Percentiles rank a stretch among this genome's conserved stretches.
These are phyloP conservation scores for Aspergillus carlsbadensis DNA, from an alignment of 495 filamentous ascomycete species.

Conservation along the genomic window DNA sequence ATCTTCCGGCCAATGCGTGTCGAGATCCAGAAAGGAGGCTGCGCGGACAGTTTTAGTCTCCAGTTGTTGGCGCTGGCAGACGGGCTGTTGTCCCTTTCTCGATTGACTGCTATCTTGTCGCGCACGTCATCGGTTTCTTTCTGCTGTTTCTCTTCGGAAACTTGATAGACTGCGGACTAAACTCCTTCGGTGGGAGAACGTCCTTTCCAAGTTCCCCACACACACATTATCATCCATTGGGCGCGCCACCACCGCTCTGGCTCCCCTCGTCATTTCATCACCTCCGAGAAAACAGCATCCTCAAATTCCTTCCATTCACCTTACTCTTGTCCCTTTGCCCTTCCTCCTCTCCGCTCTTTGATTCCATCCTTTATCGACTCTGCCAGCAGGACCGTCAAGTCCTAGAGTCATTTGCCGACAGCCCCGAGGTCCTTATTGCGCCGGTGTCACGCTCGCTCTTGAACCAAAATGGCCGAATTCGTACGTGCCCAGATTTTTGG, in stretches of 20 bases:
- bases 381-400: background rate
- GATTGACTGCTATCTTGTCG: slow-evolving; percentile 24
- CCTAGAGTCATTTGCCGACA: slow-evolving; percentile 6
- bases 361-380: background rate
- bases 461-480: slow-evolving; percentile 87
- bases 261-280: slow-evolving; percentile 23
- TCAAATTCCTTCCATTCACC: background rate
- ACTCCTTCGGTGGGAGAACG: slow-evolving; percentile 8
- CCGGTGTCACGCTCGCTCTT: slow-evolving; percentile 16
- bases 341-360: slow-evolving; percentile 6
- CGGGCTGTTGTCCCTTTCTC: slow-evolving; percentile 12
- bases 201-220: slow-evolving; percentile 28
- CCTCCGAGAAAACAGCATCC: slow-evolving; percentile 6
- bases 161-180: slow-evolving; percentile 18
- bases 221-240: slow-evolving; percentile 12
- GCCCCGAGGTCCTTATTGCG: background rate
- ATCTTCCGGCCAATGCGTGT: slow-evolving; percentile 28
- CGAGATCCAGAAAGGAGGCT: slow-evolving; percentile 25
- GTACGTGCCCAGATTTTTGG: slow-evolving; percentile 99
- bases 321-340: slow-evolving; percentile 2
- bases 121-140: slow-evolving; percentile 42
- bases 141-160: slow-evolving; percentile 31
- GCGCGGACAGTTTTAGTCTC: slow-evolving; percentile 16
- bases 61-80: slow-evolving; percentile 9
- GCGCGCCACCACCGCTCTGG: slow-evolving; percentile 26